Evolutionary conservation across 768 basidiomycete species (phyloP).

Genomic region (Agaricus sinodeliciosus): DNA sequence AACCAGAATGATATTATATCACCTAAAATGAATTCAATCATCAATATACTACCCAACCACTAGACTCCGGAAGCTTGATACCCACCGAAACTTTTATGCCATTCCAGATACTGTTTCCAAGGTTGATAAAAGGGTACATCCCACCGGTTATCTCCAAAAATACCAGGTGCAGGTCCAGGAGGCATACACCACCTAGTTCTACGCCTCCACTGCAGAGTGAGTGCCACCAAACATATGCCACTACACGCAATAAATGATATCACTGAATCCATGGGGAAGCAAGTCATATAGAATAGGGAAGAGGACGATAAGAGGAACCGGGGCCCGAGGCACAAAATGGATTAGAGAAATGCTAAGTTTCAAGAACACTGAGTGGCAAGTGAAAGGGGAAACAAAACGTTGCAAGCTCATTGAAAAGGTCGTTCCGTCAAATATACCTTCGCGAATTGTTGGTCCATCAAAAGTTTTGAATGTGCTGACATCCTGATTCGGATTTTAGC

Average conservation of each 20-base stretch:
- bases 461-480: not conserved
- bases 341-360: too few relatives aligned
- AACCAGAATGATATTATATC: constrained; percentile 16
- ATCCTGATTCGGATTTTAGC: constrained; percentile 2
- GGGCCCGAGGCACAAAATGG: too few relatives aligned
- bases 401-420: not conserved
- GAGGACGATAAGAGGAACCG: not conserved
- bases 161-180: constrained; percentile 13
- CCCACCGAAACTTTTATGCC: constrained; percentile 16
- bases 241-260: constrained; percentile 4
- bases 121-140: constrained; percentile 11
- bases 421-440: not conserved
- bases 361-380: not conserved
- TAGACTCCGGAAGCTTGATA: not conserved
- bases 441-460: constrained; percentile 3
- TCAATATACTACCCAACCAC: not conserved
- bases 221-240: not conserved
- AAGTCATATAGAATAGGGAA: not conserved
- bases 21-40: constrained; percentile 5
- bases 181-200: constrained; percentile 11
- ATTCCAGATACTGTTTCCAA: constrained; percentile 17
- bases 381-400: not conserved
- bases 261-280: not conserved
- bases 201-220: not conserved
- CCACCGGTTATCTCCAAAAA: constrained; percentile 13